A percentile compares a stretch with the other conserved stretches of the same genome.
Conservation (phyloP, 257 asterid genomes). For the Fraxinus cuspidata region DNA sequence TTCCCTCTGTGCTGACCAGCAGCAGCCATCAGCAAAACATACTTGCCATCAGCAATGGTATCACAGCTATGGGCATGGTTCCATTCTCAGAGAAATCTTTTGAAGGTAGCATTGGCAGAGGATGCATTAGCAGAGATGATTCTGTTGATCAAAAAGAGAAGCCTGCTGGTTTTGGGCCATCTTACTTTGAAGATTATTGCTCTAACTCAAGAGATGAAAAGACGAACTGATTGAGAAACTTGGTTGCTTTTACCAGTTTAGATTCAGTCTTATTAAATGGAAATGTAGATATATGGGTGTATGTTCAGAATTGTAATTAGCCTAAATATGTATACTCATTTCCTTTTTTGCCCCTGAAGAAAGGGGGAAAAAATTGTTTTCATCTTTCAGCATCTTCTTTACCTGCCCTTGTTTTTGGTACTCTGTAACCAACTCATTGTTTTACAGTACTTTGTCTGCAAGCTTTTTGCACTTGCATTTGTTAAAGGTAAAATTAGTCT, state of each 20-base stretch:
- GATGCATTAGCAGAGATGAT: constrained; percentile 25
- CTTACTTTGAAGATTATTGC: constrained; percentile 19
- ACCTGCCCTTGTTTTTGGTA: neutral
- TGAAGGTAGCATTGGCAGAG: constrained; percentile 22
- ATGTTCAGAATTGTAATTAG: neutral
- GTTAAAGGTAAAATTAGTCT: neutral
- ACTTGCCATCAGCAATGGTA: constrained; percentile 38
- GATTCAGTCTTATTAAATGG: neutral
- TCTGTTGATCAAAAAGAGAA: constrained; percentile 43
- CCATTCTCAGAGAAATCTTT: constrained; percentile 40
- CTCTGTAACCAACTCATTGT: neutral
- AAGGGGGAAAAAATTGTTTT: neutral
- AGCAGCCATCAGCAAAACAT: constrained; percentile 38
- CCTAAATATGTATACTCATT: neutral
- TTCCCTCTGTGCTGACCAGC: constrained; percentile 49
- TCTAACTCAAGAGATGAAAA: constrained; percentile 20
- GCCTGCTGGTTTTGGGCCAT: constrained; percentile 35
- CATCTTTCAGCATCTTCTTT: neutral
- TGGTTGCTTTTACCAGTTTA: neutral
- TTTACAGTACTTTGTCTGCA: neutral
- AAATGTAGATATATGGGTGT: neutral
- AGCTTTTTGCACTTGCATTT: neutral
- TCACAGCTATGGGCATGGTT: constrained; percentile 45
- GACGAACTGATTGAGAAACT: constrained; percentile 21
- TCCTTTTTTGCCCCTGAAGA: neutral